These are phyloP conservation scores for Brassica balearica DNA, from an alignment of 441 rosid genomes.

Conservation along the genomic window DNA sequence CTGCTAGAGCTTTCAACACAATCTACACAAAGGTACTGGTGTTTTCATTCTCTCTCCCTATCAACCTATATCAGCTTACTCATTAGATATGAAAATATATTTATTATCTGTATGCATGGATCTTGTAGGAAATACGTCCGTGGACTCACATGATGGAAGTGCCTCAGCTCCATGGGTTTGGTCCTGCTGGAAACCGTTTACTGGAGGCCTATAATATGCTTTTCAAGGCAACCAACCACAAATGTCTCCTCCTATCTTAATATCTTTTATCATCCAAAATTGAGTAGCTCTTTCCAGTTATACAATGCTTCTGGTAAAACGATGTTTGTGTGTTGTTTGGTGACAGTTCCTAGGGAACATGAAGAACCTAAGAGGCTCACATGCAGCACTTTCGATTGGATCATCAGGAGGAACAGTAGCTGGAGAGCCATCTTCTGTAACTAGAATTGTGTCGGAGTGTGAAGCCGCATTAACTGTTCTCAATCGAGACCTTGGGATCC, in stretches of 20 bases:
- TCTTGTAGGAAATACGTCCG: conserved; percentile 86
- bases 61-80: conserved; percentile 10
- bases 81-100: too few species aligned
- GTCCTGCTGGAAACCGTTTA: conserved; percentile 97
- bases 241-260: too few species aligned
- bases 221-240: not conserved
- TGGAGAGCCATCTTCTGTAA: conserved; percentile 87
- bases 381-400: conserved; percentile 92
- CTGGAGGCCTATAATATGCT: conserved; percentile 98
- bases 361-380: conserved; percentile 95
- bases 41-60: conserved; percentile 13
- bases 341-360: conserved; percentile 90
- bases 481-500: conserved; percentile 72
- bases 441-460: conserved; percentile 89
- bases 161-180: conserved; percentile 99
- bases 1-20: conserved; percentile 87
- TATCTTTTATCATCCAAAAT: too few species aligned
- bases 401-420: conserved; percentile 80
- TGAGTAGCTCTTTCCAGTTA: too few species aligned
- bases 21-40: conserved; percentile 84
- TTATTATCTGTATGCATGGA: not conserved
- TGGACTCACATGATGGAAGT: conserved; percentile 99
- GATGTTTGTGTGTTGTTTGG: conserved; percentile 5
- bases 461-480: conserved; percentile 90
- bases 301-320: too few species aligned